These are phyloP conservation scores for Parastagonospora avenae DNA, from an alignment of 2,329 filamentous ascomycete genomes.

Conservation along the genomic window DNA sequence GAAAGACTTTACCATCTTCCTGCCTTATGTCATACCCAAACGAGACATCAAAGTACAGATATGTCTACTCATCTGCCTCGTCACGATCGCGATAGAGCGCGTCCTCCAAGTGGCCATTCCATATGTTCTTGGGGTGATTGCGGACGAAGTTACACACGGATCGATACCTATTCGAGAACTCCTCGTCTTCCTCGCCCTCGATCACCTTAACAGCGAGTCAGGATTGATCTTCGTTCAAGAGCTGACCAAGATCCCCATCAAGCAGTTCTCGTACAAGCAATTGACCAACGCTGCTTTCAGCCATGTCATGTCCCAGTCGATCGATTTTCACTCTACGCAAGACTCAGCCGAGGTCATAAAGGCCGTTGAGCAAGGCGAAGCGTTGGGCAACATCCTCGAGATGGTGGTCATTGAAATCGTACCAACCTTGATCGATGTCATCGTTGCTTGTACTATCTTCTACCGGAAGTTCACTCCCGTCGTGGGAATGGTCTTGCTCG, in stretches of 20 bases:
- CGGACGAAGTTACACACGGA: constrained; percentile 66
- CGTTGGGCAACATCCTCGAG: constrained; percentile 62
- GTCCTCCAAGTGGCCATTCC: constrained; percentile 75
- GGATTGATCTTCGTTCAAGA: constrained; percentile 55
- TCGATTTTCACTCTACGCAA: constrained; percentile 73
- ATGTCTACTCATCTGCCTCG: constrained; percentile 66
- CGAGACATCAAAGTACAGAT: constrained; percentile 67
- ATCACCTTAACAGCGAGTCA: constrained; percentile 43
- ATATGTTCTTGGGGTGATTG: constrained; percentile 75
- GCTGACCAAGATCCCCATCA: constrained; percentile 59
- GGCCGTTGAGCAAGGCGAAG: constrained; percentile 63
- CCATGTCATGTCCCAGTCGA: constrained; percentile 68
- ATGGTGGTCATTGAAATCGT: constrained; percentile 61
- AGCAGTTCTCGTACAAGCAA: constrained; percentile 42
- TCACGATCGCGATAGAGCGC: constrained; percentile 71
- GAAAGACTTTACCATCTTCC: constrained; percentile 73
- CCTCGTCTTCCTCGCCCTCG: constrained; percentile 55
- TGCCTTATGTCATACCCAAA: constrained; percentile 78
- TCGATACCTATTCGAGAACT: constrained; percentile 54
- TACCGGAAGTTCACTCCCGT: constrained; percentile 4
- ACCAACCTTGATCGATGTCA: constrained; percentile 60
- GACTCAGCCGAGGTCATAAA: constrained; percentile 66
- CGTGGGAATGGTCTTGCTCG: constrained; percentile 2
- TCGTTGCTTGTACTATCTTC: constrained; percentile 51
- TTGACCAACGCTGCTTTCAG: constrained; percentile 54